phyloP scores from a whole-genome alignment of 2,329 filamentous ascomycete genomes.

The Boeremia lycopersici region DNA sequence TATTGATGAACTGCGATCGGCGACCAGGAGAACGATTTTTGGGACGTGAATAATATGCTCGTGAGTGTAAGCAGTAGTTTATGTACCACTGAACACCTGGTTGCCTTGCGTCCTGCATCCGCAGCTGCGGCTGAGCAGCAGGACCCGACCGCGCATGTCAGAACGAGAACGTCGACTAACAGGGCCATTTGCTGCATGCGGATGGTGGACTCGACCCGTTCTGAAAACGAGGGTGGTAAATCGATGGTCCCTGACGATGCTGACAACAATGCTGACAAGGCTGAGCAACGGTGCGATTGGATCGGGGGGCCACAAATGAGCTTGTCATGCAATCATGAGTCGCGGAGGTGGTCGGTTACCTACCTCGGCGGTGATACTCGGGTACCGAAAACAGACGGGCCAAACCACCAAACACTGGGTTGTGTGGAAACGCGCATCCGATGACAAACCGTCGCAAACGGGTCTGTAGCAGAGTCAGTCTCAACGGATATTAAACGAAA shows the following conservation, averaged over 20 bases:
- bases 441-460: too few species aligned
- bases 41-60: background rate
- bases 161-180: conserved; percentile 1
- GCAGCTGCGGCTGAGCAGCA: conserved; percentile 13
- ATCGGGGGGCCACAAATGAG: background rate
- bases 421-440: too few species aligned
- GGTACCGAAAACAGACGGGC: too few species aligned
- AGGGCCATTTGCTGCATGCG: conserved; percentile 9
- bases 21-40: background rate
- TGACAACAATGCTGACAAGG: background rate
- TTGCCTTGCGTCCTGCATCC: conserved; percentile 6
- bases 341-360: too few species aligned
- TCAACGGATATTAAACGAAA: too few species aligned
- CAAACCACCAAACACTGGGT: background rate
- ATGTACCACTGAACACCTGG: background rate
- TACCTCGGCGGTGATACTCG: background rate
- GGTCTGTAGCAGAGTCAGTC: too few species aligned
- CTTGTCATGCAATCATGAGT: background rate
- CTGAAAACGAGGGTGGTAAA: background rate
- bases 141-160: conserved; percentile 6
- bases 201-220: background rate
- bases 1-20: too few species aligned
- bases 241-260: background rate
- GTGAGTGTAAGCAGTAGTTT: background rate
- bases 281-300: background rate